These are phyloP conservation scores for Kuraishia ogatae DNA, from an alignment of 805 yeast genomes.

Conservation along the genomic window DNA sequence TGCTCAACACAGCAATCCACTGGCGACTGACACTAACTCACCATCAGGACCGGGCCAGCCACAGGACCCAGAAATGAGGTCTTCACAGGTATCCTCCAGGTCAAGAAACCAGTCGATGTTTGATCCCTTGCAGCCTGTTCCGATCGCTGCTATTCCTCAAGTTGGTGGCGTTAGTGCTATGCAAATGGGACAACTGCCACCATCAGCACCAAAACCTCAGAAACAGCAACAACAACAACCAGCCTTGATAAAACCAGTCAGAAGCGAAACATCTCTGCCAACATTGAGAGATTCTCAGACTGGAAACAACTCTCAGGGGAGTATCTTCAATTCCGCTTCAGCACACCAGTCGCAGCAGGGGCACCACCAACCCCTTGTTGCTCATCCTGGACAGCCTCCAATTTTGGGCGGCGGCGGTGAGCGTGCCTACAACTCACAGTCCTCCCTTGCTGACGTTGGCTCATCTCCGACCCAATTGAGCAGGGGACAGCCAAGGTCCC, in stretches of 20 bases:
- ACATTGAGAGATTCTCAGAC: not conserved
- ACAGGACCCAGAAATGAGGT: not conserved
- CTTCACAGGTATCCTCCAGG: conserved; percentile 13
- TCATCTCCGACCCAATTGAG: not conserved
- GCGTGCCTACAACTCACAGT: not conserved
- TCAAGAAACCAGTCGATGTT: conserved; percentile 32
- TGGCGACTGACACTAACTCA: not conserved
- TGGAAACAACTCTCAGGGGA: not conserved
- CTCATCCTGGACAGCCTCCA: not conserved
- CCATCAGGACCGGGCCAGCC: not conserved
- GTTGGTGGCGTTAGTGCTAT: not conserved
- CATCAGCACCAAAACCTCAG: not conserved
- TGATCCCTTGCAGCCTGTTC: conserved; percentile 22
- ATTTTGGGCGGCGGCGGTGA: not conserved
- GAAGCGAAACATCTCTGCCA: not conserved
- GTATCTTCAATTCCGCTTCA: not conserved
- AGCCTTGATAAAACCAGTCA: not conserved
- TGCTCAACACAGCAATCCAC: not conserved
- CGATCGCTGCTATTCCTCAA: conserved; percentile 1
- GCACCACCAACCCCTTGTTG: not conserved
- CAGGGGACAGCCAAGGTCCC: not conserved
- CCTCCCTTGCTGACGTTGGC: not conserved
- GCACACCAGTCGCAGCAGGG: not conserved
- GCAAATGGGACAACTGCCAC: not conserved
- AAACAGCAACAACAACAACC: not conserved